Evolutionary conservation across 345 rosid genomes (phyloP), one percentile per base, ranked within the genome.

Genomic region (Murraya paniculata): DNA sequence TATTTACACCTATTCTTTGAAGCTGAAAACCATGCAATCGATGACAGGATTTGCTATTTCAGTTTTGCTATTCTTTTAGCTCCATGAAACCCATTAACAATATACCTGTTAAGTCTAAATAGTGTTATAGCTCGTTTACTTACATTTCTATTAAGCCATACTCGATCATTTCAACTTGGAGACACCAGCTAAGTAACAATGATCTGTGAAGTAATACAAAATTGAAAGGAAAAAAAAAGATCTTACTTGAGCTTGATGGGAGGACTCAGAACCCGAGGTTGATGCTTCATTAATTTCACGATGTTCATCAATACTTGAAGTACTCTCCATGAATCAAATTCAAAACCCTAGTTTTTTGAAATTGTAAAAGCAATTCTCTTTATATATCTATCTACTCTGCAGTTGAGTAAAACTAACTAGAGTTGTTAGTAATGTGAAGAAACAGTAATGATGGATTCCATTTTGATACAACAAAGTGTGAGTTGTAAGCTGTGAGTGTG

Each of bases 211-310:
- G 19, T 61, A 13, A 13, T 5, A 62, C 21, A 62, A 59, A 59
- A 24, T 59, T 18, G 0, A 0, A 59, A 59, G 24, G 13, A 59
- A 62, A 0, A 13, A 38, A 22, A 2, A 31, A 9, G 9, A 53
- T 56, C 28, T 28, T 9, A 48, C 78, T 69, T 62, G 78, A 67
- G 70, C 7, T 3, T 31, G 21, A 64, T 64, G 18, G 19, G 38
- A 18, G 30, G 58, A 62, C 18, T 53, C 57, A 53, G 57, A 53
- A 74, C 28, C 69, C 14, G 59, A 75, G 45, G 78, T 41, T 65
- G 77, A 38, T 59, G 64, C 70, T 11, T 64, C 70, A 45, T 27
- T 75, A 14, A 21, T 18, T 33, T 19, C 41, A 24, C 61, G 66
- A 28, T 60, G 39, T 21, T 45, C 60, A 21, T 28, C 70, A 16